These are phyloP conservation scores for Solanum aculeatissimum DNA, from an alignment of 305 asterid genomes.

Conservation along the genomic window DNA sequence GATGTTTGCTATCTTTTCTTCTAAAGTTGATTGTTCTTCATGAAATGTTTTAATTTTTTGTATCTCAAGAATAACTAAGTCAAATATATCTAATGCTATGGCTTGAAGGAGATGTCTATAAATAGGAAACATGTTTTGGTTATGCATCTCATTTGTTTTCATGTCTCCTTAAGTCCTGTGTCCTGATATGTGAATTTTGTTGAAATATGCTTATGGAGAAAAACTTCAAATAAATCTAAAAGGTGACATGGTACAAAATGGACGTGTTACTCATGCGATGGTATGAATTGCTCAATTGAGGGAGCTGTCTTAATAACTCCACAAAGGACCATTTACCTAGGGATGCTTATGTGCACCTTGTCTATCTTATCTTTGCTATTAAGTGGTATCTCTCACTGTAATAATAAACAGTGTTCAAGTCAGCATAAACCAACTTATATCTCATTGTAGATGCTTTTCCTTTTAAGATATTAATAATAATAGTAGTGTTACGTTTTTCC, in stretches of 20 bases:
- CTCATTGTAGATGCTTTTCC: background rate
- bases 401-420: background rate
- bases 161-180: background rate
- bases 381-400: background rate
- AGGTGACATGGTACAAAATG: background rate
- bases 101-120: background rate
- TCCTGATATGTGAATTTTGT: background rate
- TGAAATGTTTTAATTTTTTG: background rate
- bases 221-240: background rate
- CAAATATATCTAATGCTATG: background rate
- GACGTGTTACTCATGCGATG: background rate
- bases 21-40: background rate
- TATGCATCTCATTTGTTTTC: background rate
- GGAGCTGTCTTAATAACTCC: background rate
- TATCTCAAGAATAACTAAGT: background rate
- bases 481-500: background rate
- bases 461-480: background rate
- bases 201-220: background rate
- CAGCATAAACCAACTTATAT: background rate
- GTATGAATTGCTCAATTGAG: background rate
- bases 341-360: background rate
- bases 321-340: background rate
- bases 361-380: background rate
- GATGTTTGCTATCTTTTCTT: background rate
- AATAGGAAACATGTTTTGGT: background rate